These are phyloP conservation scores for Penicillium bialowiezense DNA, from an alignment of 495 filamentous ascomycete genomes.

Conservation along the genomic window DNA sequence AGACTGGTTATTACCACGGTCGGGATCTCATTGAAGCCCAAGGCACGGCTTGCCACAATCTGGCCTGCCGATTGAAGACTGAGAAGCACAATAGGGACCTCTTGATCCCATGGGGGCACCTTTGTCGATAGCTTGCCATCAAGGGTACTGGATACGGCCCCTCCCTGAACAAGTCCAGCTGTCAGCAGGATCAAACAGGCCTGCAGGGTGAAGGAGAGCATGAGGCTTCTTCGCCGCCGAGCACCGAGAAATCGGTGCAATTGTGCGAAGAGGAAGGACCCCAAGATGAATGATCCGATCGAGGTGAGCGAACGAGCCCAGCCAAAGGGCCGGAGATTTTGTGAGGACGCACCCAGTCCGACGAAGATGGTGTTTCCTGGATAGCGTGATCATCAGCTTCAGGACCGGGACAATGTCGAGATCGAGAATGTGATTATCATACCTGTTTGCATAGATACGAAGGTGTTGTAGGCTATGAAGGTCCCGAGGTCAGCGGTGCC, in stretches of 20 bases:
- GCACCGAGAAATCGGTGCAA: slow-evolving; percentile 28
- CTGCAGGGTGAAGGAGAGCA: slow-evolving; percentile 55
- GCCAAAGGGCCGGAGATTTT: slow-evolving; percentile 47
- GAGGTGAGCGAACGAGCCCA: slow-evolving; percentile 58
- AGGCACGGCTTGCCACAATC: slow-evolving; percentile 58
- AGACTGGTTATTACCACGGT: slow-evolving; percentile 69
- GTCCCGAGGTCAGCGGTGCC: slow-evolving; percentile 4
- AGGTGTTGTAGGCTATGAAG: slow-evolving; percentile 46
- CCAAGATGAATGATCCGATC: slow-evolving; percentile 50
- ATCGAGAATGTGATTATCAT: background rate
- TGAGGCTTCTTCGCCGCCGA: slow-evolving; percentile 44
- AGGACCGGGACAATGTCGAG: too few relatives aligned
- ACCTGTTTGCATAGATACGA: slow-evolving; percentile 57
- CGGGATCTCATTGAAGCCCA: slow-evolving; percentile 67
- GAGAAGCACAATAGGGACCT: slow-evolving; percentile 56
- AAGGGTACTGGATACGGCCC: slow-evolving; percentile 36
- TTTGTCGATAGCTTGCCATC: slow-evolving; percentile 1
- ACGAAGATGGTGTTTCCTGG: slow-evolving; percentile 62
- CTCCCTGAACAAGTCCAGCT: slow-evolving; percentile 48
- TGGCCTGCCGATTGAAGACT: slow-evolving; percentile 68
- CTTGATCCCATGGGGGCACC: slow-evolving; percentile 21
- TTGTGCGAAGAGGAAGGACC: slow-evolving; percentile 45
- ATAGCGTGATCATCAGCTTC: background rate
- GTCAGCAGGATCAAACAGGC: slow-evolving; percentile 51
- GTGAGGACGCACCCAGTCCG: slow-evolving; percentile 55